A percentile compares a stretch with the other conserved stretches of the same genome.
Evolutionary conservation across 306 rosid genomes (phyloP).

Genomic region (Prunus mume): DNA sequence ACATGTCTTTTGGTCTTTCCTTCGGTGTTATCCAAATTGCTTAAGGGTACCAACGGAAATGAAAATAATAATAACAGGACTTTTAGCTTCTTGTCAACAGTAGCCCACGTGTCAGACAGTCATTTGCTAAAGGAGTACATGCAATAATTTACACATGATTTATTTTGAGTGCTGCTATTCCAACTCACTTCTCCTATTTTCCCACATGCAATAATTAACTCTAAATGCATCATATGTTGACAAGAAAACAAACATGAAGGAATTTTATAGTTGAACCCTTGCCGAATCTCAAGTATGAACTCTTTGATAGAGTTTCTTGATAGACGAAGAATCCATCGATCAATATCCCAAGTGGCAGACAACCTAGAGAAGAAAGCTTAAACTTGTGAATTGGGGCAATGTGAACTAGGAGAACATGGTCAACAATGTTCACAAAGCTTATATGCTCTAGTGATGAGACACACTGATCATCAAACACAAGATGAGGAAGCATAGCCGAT

Average conservation of each 20-base stretch:
- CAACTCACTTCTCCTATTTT: no score
- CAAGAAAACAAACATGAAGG: constrained; percentile 51
- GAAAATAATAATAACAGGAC: no score
- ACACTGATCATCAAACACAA: constrained; percentile 37
- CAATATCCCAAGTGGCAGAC: constrained; percentile 7
- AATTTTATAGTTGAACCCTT: constrained; percentile 38
- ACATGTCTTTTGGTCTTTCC: no score
- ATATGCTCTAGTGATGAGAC: constrained; percentile 22
- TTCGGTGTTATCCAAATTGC: no score
- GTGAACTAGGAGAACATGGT: constrained; percentile 56
- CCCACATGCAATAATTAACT: no score
- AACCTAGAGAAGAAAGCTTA: constrained; percentile 19
- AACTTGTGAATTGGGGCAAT: constrained; percentile 43
- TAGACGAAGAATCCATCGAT: constrained; percentile 51
- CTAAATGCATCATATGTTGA: constrained; percentile 32
- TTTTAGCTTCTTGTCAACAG: no score
- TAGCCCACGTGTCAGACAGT: no score
- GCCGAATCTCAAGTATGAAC: constrained; percentile 49
- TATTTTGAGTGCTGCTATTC: no score
- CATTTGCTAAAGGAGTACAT: no score
- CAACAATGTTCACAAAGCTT: constrained; percentile 32
- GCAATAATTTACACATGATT: no score
- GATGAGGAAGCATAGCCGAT: constrained; percentile 47
- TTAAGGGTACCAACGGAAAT: no score
- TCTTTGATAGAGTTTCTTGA: constrained; percentile 41